Base-by-base conservation (phyloP, 1,284 basidiomycete species). In the Trametes versicolor region DNA sequence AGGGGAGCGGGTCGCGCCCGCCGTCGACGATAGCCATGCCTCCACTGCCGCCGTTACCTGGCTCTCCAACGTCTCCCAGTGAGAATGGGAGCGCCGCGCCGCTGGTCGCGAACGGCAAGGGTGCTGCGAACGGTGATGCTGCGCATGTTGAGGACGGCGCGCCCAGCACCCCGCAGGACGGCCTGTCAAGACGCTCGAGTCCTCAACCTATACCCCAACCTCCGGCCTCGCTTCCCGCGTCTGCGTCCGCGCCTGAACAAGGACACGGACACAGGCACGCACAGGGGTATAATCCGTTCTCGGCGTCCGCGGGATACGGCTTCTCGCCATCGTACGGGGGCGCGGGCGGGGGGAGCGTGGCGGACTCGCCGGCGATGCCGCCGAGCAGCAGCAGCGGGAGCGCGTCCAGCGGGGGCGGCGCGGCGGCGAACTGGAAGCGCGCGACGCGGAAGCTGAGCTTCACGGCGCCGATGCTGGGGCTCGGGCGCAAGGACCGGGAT, bases 361-460 rank as follows among this genome's bases (percentile, higher is more conserved):
- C 60, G 54, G 71, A 72, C 56, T 65, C 67, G 48, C 67, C 67
- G 48, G 59, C 64, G 49, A 58, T 67, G 29, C 62, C 64, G 4
- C 41, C 60, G 63, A 50, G 60, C 41, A 48, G 56, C n/a, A 43
- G 49, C 50, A 36, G 27, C 58, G 37, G 56, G 29, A 36, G 27
- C 58, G 37, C 51, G 29, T 34, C 49, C n/a, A 23, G 23, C 34
- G 65, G 50, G 25, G 45, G 50, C 1, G 50, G 50, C 6, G 50
- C 50, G 50, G 50, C 50, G 50, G 17, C 48, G 10, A 68, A 65
- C 19, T 70, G 72, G 56, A 87, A 82, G 73, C 80, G 82, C 27
- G 81, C 86, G 62, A 83, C 80, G 71, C 79, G 90, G 60, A 93
- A 93, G 79, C 75, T 93, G 77, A 93, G 91, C 74, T 78, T 93